Conservation (phyloP, 108 stramenopile genomes). For the Nannochloropsis gaditana region DNA sequence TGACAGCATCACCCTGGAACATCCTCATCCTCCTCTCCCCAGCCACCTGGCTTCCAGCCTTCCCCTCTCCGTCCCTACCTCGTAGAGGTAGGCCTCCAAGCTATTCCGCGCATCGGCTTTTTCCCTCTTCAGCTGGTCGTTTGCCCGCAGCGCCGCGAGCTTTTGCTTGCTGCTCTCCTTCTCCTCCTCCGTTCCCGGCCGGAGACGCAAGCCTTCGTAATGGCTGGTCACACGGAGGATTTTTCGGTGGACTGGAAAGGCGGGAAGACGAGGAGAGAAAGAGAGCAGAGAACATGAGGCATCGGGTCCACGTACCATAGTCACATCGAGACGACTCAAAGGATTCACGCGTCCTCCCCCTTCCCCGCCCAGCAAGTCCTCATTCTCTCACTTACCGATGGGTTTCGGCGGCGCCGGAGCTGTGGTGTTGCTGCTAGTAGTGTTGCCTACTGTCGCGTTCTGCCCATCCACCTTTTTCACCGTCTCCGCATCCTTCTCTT, state of each 20-base stretch:
- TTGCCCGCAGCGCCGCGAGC: conserved; percentile 66
- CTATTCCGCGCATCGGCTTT: conserved; percentile 80
- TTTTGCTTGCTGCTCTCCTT: conserved; percentile 70
- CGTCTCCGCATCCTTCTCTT: conserved; percentile 36
- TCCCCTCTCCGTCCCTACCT: conserved; percentile 27
- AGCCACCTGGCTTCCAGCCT: background rate
- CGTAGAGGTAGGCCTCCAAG: conserved; percentile 85
- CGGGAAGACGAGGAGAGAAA: conserved; percentile 55
- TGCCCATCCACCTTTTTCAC: background rate
- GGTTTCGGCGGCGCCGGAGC: background rate
- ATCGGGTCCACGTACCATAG: no score
- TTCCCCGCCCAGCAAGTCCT: conserved; percentile 44
- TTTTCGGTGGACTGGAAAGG: conserved; percentile 61
- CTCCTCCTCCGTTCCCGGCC: conserved; percentile 45
- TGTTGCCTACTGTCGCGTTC: conserved; percentile 21
- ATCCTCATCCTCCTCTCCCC: background rate
- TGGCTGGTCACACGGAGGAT: conserved; percentile 37
- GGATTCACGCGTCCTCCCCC: conserved; percentile 50
- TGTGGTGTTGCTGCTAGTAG: background rate
- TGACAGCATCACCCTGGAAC: background rate
- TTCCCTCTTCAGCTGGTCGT: conserved; percentile 74
- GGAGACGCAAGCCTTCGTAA: conserved; percentile 28
- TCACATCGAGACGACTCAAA: conserved; percentile 44
- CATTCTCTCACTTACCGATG: conserved; percentile 23
- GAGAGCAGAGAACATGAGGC: background rate